Evolutionary conservation across 1,139 yeast genomes (phyloP).

Genomic region (Candida frijolesensis): DNA sequence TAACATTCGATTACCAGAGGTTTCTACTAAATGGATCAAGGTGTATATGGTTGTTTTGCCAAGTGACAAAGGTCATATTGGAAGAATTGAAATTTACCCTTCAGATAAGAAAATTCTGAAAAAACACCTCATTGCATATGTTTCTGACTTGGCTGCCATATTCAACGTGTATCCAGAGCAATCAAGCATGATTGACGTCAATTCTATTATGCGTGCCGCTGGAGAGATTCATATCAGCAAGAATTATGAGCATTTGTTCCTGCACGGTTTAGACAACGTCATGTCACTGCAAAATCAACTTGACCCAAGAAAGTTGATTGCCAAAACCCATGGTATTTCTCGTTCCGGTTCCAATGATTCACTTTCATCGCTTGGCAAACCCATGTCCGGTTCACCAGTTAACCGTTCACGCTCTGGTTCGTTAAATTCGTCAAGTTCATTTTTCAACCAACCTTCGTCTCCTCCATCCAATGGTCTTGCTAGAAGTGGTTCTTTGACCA

Average conservation of each 20-base stretch:
- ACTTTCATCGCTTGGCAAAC: slow-evolving; percentile 18
- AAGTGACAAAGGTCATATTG: slow-evolving; percentile 38
- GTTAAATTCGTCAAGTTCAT: slow-evolving; percentile 26
- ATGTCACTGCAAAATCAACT: neutral
- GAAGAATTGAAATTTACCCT: slow-evolving; percentile 53
- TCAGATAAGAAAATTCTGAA: slow-evolving; percentile 42
- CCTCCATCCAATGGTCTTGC: slow-evolving; percentile 15
- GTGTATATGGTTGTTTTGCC: slow-evolving; percentile 51
- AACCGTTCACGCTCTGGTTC: slow-evolving; percentile 27
- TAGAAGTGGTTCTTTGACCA: slow-evolving; percentile 13
- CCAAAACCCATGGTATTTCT: slow-evolving; percentile 12
- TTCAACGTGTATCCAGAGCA: slow-evolving; percentile 60
- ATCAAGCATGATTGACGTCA: slow-evolving; percentile 53
- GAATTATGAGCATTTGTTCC: slow-evolving; percentile 35
- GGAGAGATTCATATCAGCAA: slow-evolving; percentile 54
- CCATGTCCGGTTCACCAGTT: slow-evolving; percentile 13
- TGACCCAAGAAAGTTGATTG: slow-evolving; percentile 15
- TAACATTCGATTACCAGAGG: slow-evolving; percentile 55
- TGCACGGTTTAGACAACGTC: slow-evolving; percentile 11
- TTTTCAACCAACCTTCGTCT: slow-evolving; percentile 29
- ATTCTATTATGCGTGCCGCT: slow-evolving; percentile 52
- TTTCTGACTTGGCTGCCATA: slow-evolving; percentile 42
- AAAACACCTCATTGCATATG: slow-evolving; percentile 49
- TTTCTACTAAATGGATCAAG: slow-evolving; percentile 57
- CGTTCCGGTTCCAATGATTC: slow-evolving; percentile 17